These are phyloP conservation scores for Fomitopsis pinicola DNA, from an alignment of 1,284 basidiomycete genomes.

Conservation along the genomic window DNA sequence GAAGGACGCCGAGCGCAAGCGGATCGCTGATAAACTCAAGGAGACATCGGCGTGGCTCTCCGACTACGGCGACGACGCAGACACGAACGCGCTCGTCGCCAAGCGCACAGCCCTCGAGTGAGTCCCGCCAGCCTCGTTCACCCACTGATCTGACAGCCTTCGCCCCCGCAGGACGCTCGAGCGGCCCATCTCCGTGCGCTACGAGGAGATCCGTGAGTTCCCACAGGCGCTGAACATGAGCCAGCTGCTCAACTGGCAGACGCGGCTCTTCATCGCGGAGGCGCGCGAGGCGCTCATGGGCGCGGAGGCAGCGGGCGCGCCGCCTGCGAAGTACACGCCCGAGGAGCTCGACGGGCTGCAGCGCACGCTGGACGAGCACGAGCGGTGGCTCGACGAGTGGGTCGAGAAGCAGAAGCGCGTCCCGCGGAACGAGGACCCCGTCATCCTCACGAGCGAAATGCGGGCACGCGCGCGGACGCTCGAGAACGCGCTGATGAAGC, in stretches of 20 bases:
- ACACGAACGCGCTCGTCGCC: slow-evolving; percentile 66
- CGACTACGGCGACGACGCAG: slow-evolving; percentile 83
- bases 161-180: slow-evolving; percentile 63
- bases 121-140: slow-evolving; percentile 28
- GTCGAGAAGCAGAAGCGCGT: slow-evolving; percentile 78
- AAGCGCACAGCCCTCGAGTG: slow-evolving; percentile 81
- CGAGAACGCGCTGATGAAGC: slow-evolving; percentile 66
- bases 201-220: slow-evolving; percentile 81
- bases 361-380: slow-evolving; percentile 70
- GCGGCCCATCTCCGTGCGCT: slow-evolving; percentile 78
- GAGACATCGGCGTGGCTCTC: slow-evolving; percentile 81
- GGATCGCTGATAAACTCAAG: slow-evolving; percentile 61
- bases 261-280: slow-evolving; percentile 77
- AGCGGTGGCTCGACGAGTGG: slow-evolving; percentile 74
- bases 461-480: slow-evolving; percentile 75
- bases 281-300: slow-evolving; percentile 69
- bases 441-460: slow-evolving; percentile 79
- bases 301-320: slow-evolving; percentile 45
- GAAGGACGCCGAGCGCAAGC: slow-evolving; percentile 63
- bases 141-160: neutral
- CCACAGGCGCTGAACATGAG: slow-evolving; percentile 70
- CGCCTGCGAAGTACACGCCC: slow-evolving; percentile 73
- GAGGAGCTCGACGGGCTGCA: slow-evolving; percentile 81
- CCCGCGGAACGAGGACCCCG: slow-evolving; percentile 74
- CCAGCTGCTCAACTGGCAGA: slow-evolving; percentile 79